Percentiles rank a stretch among this genome's conserved stretches.
Conservation (phyloP, 2,329 filamentous ascomycete species). For the Dothistroma pini region DNA sequence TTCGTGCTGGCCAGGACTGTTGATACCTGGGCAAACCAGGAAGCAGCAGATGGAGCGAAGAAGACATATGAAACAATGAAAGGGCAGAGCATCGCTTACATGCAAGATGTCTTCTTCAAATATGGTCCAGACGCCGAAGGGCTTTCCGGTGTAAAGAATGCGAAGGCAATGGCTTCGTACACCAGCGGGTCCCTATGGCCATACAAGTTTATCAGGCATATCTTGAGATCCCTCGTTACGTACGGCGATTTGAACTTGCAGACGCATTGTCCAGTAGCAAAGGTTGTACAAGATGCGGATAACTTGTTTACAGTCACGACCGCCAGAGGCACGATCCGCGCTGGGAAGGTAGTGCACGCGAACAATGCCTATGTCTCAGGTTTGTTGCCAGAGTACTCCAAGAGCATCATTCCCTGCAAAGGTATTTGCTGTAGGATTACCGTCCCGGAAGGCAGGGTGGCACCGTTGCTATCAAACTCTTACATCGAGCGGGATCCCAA, state of each 20-base stretch:
- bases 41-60: slow-evolving; percentile 33
- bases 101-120: slow-evolving; percentile 28
- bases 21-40: slow-evolving; percentile 36
- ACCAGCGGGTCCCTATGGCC: slow-evolving; percentile 68
- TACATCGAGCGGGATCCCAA: slow-evolving; percentile 21
- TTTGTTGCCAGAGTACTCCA: slow-evolving; percentile 33
- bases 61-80: slow-evolving; percentile 31
- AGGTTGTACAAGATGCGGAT: slow-evolving; percentile 14
- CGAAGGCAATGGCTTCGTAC: slow-evolving; percentile 31
- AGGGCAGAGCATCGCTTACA: slow-evolving; percentile 26
- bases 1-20: slow-evolving; percentile 38
- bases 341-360: slow-evolving; percentile 32
- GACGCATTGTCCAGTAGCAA: slow-evolving; percentile 61
- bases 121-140: slow-evolving; percentile 14
- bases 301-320: slow-evolving; percentile 17
- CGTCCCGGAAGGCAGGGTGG: slow-evolving; percentile 12
- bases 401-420: slow-evolving; percentile 34
- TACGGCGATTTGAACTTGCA: slow-evolving; percentile 62
- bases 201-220: slow-evolving; percentile 71
- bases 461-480: slow-evolving; percentile 19
- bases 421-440: slow-evolving; percentile 31
- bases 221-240: slow-evolving; percentile 57
- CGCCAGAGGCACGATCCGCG: slow-evolving; percentile 22
- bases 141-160: slow-evolving; percentile 34
- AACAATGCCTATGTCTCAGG: slow-evolving; percentile 37